Evolutionary conservation across 1,284 basidiomycete species (phyloP), one percentile per base, ranked within the genome.

Genomic region (Pseudozyma hubeiensis): DNA sequence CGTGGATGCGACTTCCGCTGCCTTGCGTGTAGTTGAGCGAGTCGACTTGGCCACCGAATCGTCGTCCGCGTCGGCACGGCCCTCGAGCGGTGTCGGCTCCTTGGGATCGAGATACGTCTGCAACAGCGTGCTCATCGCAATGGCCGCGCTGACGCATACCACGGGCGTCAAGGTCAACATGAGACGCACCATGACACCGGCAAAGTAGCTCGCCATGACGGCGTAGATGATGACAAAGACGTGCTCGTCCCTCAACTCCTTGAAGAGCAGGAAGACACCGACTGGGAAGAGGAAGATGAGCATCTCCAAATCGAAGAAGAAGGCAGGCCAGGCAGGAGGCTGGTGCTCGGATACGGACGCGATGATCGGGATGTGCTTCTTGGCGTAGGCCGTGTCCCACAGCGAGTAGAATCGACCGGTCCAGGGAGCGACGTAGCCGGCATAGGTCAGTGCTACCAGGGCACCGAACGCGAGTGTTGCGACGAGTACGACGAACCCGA

Each of bases 271-370:
- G 81, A 93, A 89, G 49, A 99, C 93, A 67, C 97, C 97, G 30
- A 93, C 96, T 5, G 97, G 97, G 90, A 99, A 99, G 63, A 97
- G 87, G 89, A 94, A 97, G 80, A 99, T 92, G 84, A 99, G 91
- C 89, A 97, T 92, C 82, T 98, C 92, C 65, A 99, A 90, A 85
- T 99, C 96, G 90, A 97, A 98, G 88, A 97, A 99, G 90, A 99
- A 99, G 3, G 96, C 91, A 4, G 96, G 94, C 97, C 97, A 99
- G 41, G 97, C 96, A 10, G 97, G 99, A 14, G 97, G 97, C 85
- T 99, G 97, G 87, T 99, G 97, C 86, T 99, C 97, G n/a, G 94
- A 97, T 19, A 98, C 97, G 19, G 96, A 98, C 7, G 97, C 97
- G 82, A 99, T 98, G 87, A 99, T 98, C 37, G 95, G 95, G 80